Conservation (phyloP, 2,329 filamentous ascomycete genomes). For the Lithohypha guttulata region DNA sequence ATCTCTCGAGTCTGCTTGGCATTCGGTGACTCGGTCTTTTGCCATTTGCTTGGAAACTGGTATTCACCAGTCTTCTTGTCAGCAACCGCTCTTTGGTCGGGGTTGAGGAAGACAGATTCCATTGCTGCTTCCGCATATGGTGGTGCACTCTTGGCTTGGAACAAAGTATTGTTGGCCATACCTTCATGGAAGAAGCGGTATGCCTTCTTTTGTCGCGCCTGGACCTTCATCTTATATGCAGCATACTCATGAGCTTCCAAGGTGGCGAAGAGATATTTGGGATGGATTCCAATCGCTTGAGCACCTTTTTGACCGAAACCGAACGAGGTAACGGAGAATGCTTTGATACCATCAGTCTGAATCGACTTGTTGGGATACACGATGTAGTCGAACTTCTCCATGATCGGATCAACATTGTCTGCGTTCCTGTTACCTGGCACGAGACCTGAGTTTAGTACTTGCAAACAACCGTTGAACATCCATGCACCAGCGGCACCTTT, state of each 20-base stretch:
- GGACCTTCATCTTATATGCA: conserved; percentile 77
- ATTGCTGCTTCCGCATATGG: conserved; percentile 86
- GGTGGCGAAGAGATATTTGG: conserved; percentile 90
- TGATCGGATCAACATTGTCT: conserved; percentile 89
- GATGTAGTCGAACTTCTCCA: conserved; percentile 97
- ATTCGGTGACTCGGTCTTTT: conserved; percentile 47
- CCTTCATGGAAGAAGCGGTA: conserved; percentile 99
- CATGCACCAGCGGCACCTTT: conserved; percentile 98
- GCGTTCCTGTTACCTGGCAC: conserved; percentile 97
- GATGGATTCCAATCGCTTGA: conserved; percentile 92
- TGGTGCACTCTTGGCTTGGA: conserved; percentile 84
- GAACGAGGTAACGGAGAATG: conserved; percentile 97
- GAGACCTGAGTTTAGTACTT: conserved; percentile 85
- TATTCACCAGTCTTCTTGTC: conserved; percentile 82
- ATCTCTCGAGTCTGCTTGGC: conserved; percentile 59
- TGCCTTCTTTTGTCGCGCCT: conserved; percentile 91
- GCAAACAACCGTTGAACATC: conserved; percentile 98
- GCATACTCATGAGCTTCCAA: conserved; percentile 76
- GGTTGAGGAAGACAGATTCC: conserved; percentile 83
- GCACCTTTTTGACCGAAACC: conserved; percentile 99
- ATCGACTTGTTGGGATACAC: conserved; percentile 92
- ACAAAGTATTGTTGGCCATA: conserved; percentile 94
- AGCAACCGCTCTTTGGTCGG: conserved; percentile 69
- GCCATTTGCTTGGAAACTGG: conserved; percentile 59
- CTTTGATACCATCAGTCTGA: conserved; percentile 96